Evolutionary conservation across 768 basidiomycete species (phyloP), one percentile per base, ranked within the genome.

Genomic region (Scleroderma citrinum): DNA sequence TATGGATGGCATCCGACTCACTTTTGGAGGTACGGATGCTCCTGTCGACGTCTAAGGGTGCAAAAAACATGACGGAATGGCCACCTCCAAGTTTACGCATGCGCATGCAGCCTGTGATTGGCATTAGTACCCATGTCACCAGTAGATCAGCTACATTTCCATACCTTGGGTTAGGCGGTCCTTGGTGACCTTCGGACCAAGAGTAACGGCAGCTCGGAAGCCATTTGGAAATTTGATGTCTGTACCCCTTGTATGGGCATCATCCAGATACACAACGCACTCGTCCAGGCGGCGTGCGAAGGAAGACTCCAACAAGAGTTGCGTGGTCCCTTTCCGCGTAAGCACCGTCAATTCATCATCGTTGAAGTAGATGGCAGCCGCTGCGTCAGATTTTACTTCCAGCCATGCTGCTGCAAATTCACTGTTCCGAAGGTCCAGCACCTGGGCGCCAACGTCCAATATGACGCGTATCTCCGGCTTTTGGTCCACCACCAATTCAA

Each of bases 391-490:
- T 35, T 35, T 35, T 13, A 13, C 13, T 12, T 35, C 34, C n/a
- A 35, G 34, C 34, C 34, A 35, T 13, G 34, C 34, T 14, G 34
- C 34, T 3, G 34, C 34, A 13, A 35, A 35, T 35, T 35, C 34
- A 12, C n/a, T 35, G 12, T 35, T 35, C n/a, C n/a, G 34, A n/a
- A 35, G 34, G 5, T 76, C 75, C 19, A 78, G 60, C 59, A 78
- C 71, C 56, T 78, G 76, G 0, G 76, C 76, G 5, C 76, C 77
- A 16, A 78, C 75, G 49, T 78, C 76, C 5, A 78, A 59, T 21
- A 78, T 57, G 12, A 76, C 73, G 24, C 62, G 63, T 16, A 76
- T 60, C 12, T 61, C 52, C 3, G 69, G 69, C 1, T 44, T 44
- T 48, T 71, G 63, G 12, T 50, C 19, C 2, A 66, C 59, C 10